phyloP scores from a whole-genome alignment of 257 asterid genomes.

The Primulina huaijiensis region DNA sequence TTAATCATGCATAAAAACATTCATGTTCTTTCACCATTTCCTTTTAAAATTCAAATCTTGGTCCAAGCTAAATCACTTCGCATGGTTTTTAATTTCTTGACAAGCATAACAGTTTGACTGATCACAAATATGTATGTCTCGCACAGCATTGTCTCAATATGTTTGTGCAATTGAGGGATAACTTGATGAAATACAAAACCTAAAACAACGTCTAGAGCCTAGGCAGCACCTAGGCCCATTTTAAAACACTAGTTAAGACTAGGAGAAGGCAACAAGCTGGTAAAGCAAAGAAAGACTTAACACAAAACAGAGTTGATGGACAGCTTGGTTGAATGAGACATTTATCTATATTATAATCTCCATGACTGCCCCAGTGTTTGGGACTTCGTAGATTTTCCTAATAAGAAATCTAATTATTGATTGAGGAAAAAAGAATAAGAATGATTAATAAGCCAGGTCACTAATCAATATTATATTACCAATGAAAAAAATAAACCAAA shows the following conservation, averaged over 20 bases:
- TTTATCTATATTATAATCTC: too few species aligned
- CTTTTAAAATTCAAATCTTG: background rate
- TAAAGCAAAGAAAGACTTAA: background rate
- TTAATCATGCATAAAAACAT: conserved; percentile 16
- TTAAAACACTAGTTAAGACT: background rate
- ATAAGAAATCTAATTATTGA: too few species aligned
- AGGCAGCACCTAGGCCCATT: too few species aligned
- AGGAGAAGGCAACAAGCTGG: background rate
- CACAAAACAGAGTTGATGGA: background rate
- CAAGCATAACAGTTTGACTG: background rate
- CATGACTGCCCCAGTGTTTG: background rate
- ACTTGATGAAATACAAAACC: conserved; percentile 13
- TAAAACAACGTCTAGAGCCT: background rate
- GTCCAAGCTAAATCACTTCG: too few species aligned
- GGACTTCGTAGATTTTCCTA: background rate
- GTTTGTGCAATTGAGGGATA: background rate
- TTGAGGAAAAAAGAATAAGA: background rate
- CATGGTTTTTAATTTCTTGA: too few species aligned
- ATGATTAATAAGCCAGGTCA: background rate
- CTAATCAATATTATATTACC: background rate
- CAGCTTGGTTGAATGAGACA: background rate
- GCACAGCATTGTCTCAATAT: background rate
- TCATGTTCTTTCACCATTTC: conserved; percentile 5
- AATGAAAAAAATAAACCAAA: background rate
- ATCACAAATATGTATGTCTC: background rate